Percentiles rank a stretch among this genome's conserved stretches.
phyloP scores from a whole-genome alignment of 2,329 filamentous ascomycete species.

The Neopestalotiopsis sp. region DNA sequence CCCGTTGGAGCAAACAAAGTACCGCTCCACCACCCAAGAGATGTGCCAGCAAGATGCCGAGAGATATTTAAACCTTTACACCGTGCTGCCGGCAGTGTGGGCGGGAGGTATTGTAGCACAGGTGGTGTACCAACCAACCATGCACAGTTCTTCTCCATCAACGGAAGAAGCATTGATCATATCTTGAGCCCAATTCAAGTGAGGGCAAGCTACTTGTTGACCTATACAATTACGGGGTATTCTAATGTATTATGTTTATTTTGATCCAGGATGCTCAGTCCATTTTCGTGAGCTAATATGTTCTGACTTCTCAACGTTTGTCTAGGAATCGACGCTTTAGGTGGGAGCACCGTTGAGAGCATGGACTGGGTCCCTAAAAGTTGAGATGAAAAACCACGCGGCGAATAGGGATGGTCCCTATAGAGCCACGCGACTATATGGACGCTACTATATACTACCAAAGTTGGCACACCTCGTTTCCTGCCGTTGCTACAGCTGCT shows the following conservation, averaged over 20 bases:
- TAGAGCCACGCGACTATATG: conserved; percentile 13
- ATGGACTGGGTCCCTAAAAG: conserved; percentile 7
- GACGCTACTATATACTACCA: conserved; percentile 13
- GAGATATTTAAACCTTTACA: neutral
- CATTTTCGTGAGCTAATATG: neutral
- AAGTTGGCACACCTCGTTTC: conserved; percentile 4
- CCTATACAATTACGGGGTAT: neutral
- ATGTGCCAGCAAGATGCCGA: neutral
- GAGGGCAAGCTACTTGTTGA: neutral
- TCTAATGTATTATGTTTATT: neutral
- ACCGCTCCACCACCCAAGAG: neutral
- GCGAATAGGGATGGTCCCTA: conserved; percentile 16
- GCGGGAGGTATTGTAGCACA: neutral
- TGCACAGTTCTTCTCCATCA: neutral
- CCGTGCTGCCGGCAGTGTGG: neutral
- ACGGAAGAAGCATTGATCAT: neutral
- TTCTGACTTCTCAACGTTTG: neutral
- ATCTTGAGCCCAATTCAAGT: neutral
- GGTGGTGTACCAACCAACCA: neutral
- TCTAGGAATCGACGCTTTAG: neutral
- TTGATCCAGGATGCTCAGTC: neutral
- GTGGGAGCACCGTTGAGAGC: conserved; percentile 2
- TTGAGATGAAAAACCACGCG: conserved; percentile 9
- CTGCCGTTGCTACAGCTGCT: conserved; percentile 10
- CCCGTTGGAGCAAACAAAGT: neutral